Conservation (phyloP, 23 red algal genomes). For the Agarophyton chilense region DNA sequence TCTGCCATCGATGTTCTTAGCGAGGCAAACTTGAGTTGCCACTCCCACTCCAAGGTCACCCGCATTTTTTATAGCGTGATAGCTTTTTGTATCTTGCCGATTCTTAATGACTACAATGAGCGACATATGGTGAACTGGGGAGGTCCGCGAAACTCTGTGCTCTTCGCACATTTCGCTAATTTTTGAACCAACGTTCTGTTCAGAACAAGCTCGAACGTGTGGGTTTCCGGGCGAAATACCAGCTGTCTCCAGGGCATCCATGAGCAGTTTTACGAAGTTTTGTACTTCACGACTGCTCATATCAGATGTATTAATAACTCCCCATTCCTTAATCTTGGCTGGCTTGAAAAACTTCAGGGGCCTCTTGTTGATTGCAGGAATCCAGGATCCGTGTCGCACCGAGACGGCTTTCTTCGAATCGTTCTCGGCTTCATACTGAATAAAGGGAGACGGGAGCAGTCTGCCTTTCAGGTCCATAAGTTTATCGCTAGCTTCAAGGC, state of each 20-base stretch:
- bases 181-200: background rate
- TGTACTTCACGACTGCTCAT: background rate
- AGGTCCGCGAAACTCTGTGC: background rate
- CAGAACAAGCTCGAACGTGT: background rate
- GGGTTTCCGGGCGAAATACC: background rate
- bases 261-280: background rate
- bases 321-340: background rate
- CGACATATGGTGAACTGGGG: background rate
- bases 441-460: background rate
- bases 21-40: conserved; percentile 21
- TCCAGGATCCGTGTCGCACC: background rate
- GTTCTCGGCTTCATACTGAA: background rate
- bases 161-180: background rate
- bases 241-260: background rate
- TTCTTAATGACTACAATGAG: conserved; percentile 58
- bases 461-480: background rate
- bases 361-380: background rate
- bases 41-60: conserved; percentile 24
- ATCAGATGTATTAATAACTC: background rate
- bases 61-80: conserved; percentile 38
- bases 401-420: background rate
- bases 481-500: background rate
- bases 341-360: background rate
- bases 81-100: background rate
- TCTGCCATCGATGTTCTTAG: background rate